These are phyloP conservation scores for Rhodotorula sp. DNA, from an alignment of 1,284 basidiomycete species.

Conservation along the genomic window DNA sequence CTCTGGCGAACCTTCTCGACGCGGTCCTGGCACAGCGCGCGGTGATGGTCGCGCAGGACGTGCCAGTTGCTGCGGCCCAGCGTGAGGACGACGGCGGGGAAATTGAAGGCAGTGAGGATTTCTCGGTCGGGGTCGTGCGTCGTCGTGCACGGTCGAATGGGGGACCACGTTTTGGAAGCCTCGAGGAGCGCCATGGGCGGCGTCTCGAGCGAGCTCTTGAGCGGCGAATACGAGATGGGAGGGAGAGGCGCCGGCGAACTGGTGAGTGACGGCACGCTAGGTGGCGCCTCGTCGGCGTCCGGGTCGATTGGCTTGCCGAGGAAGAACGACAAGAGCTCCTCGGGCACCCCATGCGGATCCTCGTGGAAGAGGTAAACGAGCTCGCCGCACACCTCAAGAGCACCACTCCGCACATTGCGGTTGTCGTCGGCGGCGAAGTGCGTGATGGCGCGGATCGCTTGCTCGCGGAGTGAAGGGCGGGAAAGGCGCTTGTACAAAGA, in stretches of 20 bases:
- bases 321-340: slow-evolving; percentile 77
- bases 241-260: not conserved
- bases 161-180: slow-evolving; percentile 7
- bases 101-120: slow-evolving; percentile 89
- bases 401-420: slow-evolving; percentile 72
- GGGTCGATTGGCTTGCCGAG: slow-evolving; percentile 53
- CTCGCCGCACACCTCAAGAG: slow-evolving; percentile 88
- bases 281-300: not conserved
- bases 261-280: not conserved
- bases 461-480: slow-evolving; percentile 58
- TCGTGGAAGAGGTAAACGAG: slow-evolving; percentile 81
- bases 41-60: slow-evolving; percentile 71
- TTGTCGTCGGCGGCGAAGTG: slow-evolving; percentile 69
- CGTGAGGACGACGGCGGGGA: slow-evolving; percentile 85
- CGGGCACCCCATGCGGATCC: slow-evolving; percentile 60
- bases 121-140: slow-evolving; percentile 32
- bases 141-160: slow-evolving; percentile 12
- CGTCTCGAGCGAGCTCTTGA: slow-evolving; percentile 31
- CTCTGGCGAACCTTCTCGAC: slow-evolving; percentile 65
- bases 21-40: slow-evolving; percentile 58
- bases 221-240: slow-evolving; percentile 4
- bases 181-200: slow-evolving; percentile 25
- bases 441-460: slow-evolving; percentile 66
- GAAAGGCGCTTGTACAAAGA: slow-evolving; percentile 69
- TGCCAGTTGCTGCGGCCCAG: slow-evolving; percentile 75